phyloP scores from a whole-genome alignment of 129 eudicot species.

The Pseudognaphalium luteoalbum region DNA sequence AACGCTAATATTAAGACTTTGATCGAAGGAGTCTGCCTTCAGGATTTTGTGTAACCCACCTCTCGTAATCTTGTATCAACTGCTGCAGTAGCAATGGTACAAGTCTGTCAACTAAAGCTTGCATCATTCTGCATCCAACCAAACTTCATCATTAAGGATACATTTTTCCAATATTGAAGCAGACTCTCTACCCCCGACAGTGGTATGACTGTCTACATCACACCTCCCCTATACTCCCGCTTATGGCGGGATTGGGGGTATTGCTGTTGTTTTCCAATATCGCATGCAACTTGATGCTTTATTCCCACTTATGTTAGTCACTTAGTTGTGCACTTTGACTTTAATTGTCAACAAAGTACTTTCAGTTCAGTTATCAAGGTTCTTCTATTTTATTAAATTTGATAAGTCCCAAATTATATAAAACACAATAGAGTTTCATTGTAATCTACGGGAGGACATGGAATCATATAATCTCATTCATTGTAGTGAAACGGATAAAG shows the following conservation, averaged over 20 bases:
- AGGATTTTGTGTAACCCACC: constrained; percentile 48
- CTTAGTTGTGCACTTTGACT: neutral
- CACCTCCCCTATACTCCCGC: no score
- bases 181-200: no score
- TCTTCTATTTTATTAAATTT: neutral
- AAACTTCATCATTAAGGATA: constrained; percentile 5
- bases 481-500: neutral
- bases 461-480: neutral
- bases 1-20: neutral
- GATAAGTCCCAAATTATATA: neutral
- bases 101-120: constrained; percentile 72
- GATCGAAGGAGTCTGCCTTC: neutral
- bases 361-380: neutral
- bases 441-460: neutral
- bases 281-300: neutral
- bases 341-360: neutral
- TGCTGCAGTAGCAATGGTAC: constrained; percentile 73
- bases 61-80: constrained; percentile 55
- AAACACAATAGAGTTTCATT: neutral
- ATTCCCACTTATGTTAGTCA: neutral
- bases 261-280: no score
- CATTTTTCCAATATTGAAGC: neutral
- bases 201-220: no score
- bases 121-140: constrained; percentile 65
- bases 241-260: no score